Evolutionary conservation across 73 alveolate genomes (phyloP).

Genomic region (Effrenium voratum): DNA sequence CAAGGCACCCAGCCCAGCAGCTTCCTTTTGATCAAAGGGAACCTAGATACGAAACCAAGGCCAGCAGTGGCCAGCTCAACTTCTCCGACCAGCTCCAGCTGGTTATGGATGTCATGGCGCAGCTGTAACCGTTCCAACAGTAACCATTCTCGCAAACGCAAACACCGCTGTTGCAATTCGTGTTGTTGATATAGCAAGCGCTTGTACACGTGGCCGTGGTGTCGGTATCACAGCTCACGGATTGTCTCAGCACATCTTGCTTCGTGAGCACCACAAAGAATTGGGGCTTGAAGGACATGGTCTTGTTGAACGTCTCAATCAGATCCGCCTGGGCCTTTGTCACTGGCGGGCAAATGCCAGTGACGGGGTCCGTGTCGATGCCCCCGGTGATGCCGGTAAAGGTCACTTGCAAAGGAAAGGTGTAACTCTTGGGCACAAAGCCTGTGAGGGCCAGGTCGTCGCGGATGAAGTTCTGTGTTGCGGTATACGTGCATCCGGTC

Average conservation of each 20-base stretch:
- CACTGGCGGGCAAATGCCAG: slow-evolving; percentile 64
- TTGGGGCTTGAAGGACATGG: slow-evolving; percentile 69
- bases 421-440: slow-evolving; percentile 44
- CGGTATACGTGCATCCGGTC: slow-evolving; percentile 59
- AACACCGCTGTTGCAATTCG: neutral
- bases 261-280: slow-evolving; percentile 61
- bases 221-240: no score
- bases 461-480: slow-evolving; percentile 7
- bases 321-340: slow-evolving; percentile 42
- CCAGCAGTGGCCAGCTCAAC: no score
- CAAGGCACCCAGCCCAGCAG: no score
- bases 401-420: slow-evolving; percentile 46
- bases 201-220: no score
- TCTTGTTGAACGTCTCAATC: slow-evolving; percentile 75
- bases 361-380: slow-evolving; percentile 73
- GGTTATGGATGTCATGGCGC: no score
- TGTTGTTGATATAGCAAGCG: slow-evolving; percentile 49
- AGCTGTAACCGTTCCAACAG: no score
- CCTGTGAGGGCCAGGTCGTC: slow-evolving; percentile 87
- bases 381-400: slow-evolving; percentile 52
- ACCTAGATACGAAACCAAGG: no score
- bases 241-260: no score
- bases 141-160: slow-evolving; percentile 38
- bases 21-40: no score
- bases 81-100: no score